Base-by-base conservation (phyloP, 1,284 basidiomycete species). In the Omphalotus olearius region DNA sequence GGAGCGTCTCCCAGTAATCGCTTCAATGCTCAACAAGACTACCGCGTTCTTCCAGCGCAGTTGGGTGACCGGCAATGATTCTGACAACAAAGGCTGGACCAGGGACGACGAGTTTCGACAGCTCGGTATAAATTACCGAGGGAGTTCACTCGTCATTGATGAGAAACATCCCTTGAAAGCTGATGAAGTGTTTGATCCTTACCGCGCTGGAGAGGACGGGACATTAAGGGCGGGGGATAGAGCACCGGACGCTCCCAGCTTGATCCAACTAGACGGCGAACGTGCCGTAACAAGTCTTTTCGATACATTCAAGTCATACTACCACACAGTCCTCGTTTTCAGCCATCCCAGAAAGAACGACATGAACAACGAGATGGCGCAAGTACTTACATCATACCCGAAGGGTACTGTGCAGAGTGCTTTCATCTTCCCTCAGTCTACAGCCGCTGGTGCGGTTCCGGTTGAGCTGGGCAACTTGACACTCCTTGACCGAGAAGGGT, bases 1-100 rank as follows among this genome's bases (percentile, higher is more conserved):
- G 3, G 72, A 72, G 38, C 72, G 69, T 16, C 53, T 67, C 9
- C 72, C 71, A 0, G 66, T 73, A 14, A 66, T 73, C 35, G 62
- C 66, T 0, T 64, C 69, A 45, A 74, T 74, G 56, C 56, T 60
- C 35, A 48, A 58, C 37, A 47, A 58, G 36, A 61, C 56, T 14
- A 60, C 56, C 39, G 50, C 56, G 38, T 50, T 62, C 6, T 54
- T 58, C n/a, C 55, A 50, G 14, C 56, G 61, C 36, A 52, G n/a
- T 54, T 60, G 39, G 50, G 45, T 53, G 13, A 33, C 30, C 23
- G 20, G 47, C 44, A 16, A n/a, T 44, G n/a, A 45, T 16, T 33
- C 45, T 26, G 36, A 35, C n/a, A 52, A 49, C n/a, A 52, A 49
- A 28, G 51, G 51, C n/a, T 39, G 16, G 40, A 46, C 48, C 7